Percentiles rank a stretch among this genome's conserved stretches.
Conservation (phyloP, 108 stramenopile species). For the Aurantiochytrium sp. region DNA sequence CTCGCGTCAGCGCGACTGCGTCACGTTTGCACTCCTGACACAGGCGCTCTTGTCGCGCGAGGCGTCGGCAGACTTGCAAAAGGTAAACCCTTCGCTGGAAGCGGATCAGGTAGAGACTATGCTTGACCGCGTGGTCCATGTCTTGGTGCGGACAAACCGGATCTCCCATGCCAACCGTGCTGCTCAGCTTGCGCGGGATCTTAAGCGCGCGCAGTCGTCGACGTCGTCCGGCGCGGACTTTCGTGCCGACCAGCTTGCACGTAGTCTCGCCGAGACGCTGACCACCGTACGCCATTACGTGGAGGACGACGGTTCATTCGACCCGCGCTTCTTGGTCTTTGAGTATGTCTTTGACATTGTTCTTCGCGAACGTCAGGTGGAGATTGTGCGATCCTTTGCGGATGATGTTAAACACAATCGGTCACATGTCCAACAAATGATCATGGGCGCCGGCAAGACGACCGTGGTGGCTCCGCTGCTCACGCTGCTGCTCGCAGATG, state of each 20-base stretch:
- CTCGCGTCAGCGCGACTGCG: neutral
- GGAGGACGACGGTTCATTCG: constrained; percentile 40
- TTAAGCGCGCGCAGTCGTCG: neutral
- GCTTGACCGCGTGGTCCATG: neutral
- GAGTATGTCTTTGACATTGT: constrained; percentile 89
- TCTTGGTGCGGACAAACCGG: neutral
- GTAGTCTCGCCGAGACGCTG: neutral
- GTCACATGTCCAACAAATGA: constrained; percentile 97
- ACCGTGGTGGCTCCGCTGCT: constrained; percentile 96
- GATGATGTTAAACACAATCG: constrained; percentile 32
- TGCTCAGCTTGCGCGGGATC: neutral
- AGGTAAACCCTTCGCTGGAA: neutral
- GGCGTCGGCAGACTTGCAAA: neutral
- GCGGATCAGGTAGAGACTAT: neutral
- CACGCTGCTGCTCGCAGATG: constrained; percentile 91
- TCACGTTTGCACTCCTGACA: neutral
- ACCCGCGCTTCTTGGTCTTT: constrained; percentile 91
- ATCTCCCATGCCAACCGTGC: neutral
- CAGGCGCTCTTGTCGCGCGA: neutral
- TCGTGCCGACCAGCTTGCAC: neutral
- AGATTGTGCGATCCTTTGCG: constrained; percentile 85
- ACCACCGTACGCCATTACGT: neutral
- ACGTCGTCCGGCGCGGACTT: neutral
- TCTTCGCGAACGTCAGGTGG: constrained; percentile 89
- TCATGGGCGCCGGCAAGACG: constrained; percentile 99